Conservation (phyloP, 83 land plant genomes). For the Thuja plicata region DNA sequence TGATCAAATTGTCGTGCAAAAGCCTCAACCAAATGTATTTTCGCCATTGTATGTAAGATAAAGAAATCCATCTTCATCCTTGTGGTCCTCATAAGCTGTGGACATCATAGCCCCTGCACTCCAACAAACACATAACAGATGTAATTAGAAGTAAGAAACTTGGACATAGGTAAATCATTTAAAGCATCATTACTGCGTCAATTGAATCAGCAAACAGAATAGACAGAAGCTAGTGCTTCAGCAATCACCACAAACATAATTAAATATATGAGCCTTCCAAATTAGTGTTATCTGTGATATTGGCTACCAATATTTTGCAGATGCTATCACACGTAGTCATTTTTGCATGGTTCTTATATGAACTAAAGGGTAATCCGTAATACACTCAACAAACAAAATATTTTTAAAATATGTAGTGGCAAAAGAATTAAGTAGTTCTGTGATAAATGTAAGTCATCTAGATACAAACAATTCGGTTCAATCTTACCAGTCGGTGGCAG, state of each 20-base stretch:
- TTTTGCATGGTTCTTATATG: not conserved
- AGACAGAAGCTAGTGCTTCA: not conserved
- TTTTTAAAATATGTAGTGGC: not conserved
- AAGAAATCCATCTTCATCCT: constrained; percentile 38
- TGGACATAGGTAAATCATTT: not conserved
- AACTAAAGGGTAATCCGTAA: not conserved
- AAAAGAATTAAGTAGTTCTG: not conserved
- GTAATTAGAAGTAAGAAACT: not conserved
- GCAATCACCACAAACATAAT: not conserved
- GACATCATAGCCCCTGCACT: constrained; percentile 16
- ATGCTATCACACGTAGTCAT: not conserved
- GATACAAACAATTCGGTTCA: not conserved
- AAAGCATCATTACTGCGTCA: too few species aligned
- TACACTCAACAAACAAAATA: not conserved
- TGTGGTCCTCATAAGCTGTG: constrained; percentile 22
- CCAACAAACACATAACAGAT: not conserved
- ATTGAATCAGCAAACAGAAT: too few species aligned
- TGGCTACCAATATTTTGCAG: not conserved
- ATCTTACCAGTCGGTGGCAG: constrained; percentile 23
- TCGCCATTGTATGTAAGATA: constrained; percentile 34
- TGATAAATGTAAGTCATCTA: not conserved
- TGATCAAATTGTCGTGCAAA: too few species aligned
- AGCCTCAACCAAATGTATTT: constrained; percentile 21
- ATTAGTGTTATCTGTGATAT: not conserved
- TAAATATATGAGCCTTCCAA: not conserved